Conservation (phyloP, 257 asterid genomes). For the Solanum microdontum region DNA sequence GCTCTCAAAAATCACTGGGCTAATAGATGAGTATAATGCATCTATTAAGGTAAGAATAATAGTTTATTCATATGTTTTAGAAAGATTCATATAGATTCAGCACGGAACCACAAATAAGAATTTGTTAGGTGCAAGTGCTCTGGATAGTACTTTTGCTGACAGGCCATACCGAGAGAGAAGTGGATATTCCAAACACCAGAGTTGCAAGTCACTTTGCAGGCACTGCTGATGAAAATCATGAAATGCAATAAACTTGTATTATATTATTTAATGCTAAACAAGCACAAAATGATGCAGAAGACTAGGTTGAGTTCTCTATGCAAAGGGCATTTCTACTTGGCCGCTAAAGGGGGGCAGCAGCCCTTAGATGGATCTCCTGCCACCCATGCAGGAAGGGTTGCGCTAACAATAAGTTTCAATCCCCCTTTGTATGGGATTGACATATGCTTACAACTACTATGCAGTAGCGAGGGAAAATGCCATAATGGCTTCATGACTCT, state of each 20-base stretch:
- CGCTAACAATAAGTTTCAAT: neutral
- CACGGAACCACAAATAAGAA: neutral
- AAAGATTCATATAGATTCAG: neutral
- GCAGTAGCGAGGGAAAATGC: neutral
- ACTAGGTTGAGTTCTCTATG: neutral
- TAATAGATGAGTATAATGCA: constrained; percentile 28
- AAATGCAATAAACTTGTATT: neutral
- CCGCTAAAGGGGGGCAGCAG: neutral
- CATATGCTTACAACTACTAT: neutral
- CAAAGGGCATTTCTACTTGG: neutral
- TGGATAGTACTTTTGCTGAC: neutral
- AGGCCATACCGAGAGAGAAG: neutral
- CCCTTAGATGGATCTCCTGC: neutral
- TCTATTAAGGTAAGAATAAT: constrained; percentile 28
- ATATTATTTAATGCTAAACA: neutral
- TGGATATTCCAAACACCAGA: neutral
- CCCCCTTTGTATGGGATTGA: neutral
- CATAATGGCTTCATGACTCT: neutral
- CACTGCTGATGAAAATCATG: neutral
- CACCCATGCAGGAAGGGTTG: neutral
- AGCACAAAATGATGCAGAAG: neutral
- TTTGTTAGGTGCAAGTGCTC: neutral
- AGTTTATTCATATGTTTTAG: neutral
- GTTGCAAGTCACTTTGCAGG: neutral
- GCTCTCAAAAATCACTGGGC: constrained; percentile 27